These are phyloP conservation scores for Candida alai DNA, from an alignment of 805 yeast species.

Conservation along the genomic window DNA sequence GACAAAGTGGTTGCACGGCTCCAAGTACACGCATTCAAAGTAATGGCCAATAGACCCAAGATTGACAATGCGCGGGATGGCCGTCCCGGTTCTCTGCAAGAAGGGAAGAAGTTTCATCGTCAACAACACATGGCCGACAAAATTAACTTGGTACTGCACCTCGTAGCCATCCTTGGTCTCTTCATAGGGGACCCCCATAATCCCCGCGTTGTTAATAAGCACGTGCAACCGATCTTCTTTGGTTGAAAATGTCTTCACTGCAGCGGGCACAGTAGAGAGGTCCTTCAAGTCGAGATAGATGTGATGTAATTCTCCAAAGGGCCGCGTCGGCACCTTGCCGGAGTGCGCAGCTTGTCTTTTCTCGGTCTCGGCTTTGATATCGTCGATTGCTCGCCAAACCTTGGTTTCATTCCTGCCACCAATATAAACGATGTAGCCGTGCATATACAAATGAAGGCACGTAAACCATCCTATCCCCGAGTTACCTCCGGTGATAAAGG, in stretches of 20 bases:
- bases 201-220: conserved; percentile 39
- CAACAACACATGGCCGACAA: conserved; percentile 31
- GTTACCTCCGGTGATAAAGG: conserved; percentile 37
- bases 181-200: conserved; percentile 37
- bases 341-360: conserved; percentile 13
- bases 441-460: conserved; percentile 35
- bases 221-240: conserved; percentile 28
- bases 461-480: conserved; percentile 42
- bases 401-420: conserved; percentile 33
- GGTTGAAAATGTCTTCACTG: conserved; percentile 21
- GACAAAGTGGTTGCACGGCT: conserved; percentile 19
- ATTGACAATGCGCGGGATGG: conserved; percentile 27
- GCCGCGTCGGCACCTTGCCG: conserved; percentile 15
- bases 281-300: conserved; percentile 54
- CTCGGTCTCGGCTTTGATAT: conserved; percentile 30
- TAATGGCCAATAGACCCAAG: conserved; percentile 34
- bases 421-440: conserved; percentile 35
- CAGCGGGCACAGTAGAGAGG: conserved; percentile 21
- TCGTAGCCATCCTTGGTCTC: conserved; percentile 35
- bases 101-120: conserved; percentile 26
- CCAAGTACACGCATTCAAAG: conserved; percentile 18
- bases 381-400: conserved; percentile 30
- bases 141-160: conserved; percentile 40
- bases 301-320: conserved; percentile 49
- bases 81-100: conserved; percentile 18